These are phyloP conservation scores for Malus hybrid DNA, from an alignment of 331 rosid species.

Conservation along the genomic window DNA sequence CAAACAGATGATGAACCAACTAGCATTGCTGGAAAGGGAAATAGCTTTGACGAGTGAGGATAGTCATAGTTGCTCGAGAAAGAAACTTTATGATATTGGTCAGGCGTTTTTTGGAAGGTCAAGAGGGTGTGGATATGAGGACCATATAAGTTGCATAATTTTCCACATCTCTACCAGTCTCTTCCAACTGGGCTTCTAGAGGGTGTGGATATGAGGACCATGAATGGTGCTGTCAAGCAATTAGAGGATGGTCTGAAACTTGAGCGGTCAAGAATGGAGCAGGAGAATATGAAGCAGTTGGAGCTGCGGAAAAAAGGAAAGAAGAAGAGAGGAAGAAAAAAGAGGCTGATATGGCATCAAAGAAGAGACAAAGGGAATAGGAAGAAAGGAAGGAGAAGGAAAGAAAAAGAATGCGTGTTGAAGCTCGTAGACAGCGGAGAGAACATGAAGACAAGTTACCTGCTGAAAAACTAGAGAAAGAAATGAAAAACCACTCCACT, in stretches of 20 bases:
- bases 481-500: slow-evolving; percentile 24
- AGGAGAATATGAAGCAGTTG: no score
- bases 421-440: slow-evolving; percentile 46
- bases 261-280: no score
- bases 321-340: slow-evolving; percentile 58
- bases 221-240: slow-evolving; percentile 22
- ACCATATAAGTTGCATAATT: slow-evolving; percentile 20
- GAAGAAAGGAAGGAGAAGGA: slow-evolving; percentile 38
- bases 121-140: no score
- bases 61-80: no score
- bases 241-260: not conserved
- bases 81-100: no score
- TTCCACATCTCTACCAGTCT: slow-evolving; percentile 34
- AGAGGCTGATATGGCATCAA: slow-evolving; percentile 60
- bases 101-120: no score
- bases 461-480: slow-evolving; percentile 49
- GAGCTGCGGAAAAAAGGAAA: no score
- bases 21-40: slow-evolving; percentile 32
- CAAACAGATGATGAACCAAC: slow-evolving; percentile 44
- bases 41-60: no score
- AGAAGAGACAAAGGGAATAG: slow-evolving; percentile 79
- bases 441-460: slow-evolving; percentile 46
- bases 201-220: slow-evolving; percentile 25
- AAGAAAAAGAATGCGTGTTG: slow-evolving; percentile 64
- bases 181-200: slow-evolving; percentile 33